Evolutionary conservation across 2,329 filamentous ascomycete genomes (phyloP), one percentile per base, ranked within the genome.

Genomic region (Septoria linicola): DNA sequence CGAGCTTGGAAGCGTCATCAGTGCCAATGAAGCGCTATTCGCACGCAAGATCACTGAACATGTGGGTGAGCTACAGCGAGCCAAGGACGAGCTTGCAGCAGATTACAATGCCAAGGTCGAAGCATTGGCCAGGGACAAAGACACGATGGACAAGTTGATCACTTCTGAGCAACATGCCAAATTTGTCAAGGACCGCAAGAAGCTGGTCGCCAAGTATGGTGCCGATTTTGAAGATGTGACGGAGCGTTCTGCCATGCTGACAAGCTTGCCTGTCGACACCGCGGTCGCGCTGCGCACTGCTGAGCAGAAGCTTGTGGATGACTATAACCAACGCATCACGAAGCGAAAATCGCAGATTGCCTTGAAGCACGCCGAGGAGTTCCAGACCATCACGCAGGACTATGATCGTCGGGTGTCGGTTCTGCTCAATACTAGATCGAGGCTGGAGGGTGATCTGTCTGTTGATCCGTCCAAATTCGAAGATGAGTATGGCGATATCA

Each of bases 271-370:
- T 25, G 51, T 54, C 6, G 39, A 48, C n/a, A 53, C 63, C 40
- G 60, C 61, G 10, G 55, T 58, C 20, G 65, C 59, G 23, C 46
- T 68, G 16, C 55, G 62, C 14, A 59, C 50, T 21, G 65, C 66
- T 11, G 68, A 70, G 37, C 58, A 64, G 43, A 53, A 59, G 32
- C 60, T 70, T 3, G 62, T 69, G n/a, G 53, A 59, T 8, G 62
- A 68, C n/a, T 65, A 68, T 54, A 61, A 65, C 48, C 57, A 59
- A 13, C 57, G 62, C 6, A 59, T 70, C 34, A 61, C 65, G 1
- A 67, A 66, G 39, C 55, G 61, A 11, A 68, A 66, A 53, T 69
- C 67, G 3, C 66, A 70, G 37, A 69, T 70, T 35, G 65, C 64
- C 4, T 46, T 68, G 32, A 63, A 61, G 59, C 67, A 70, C 45